These are phyloP conservation scores for Petunia secreta DNA, from an alignment of 257 asterid species.

Conservation along the genomic window DNA sequence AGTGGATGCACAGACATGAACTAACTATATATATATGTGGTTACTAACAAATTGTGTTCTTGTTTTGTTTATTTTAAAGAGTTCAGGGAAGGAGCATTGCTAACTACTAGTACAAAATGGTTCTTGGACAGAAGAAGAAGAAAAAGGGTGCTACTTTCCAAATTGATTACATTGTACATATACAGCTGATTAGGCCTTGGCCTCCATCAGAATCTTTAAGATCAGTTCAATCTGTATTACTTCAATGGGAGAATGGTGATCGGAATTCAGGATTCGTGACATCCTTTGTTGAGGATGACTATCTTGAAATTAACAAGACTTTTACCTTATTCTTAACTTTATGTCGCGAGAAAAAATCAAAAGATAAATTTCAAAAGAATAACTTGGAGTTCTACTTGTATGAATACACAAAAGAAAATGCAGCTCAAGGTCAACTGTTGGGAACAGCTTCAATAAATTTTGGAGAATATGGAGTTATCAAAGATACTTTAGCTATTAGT, in stretches of 20 bases:
- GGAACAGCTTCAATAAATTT: slow-evolving; percentile 72
- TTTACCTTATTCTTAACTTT: slow-evolving; percentile 61
- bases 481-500: slow-evolving; percentile 45
- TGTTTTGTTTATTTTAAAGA: background rate
- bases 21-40: no score
- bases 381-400: slow-evolving; percentile 63
- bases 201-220: slow-evolving; percentile 72
- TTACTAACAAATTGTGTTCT: background rate
- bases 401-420: slow-evolving; percentile 76
- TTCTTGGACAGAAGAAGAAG: slow-evolving; percentile 69
- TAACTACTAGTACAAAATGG: slow-evolving; percentile 57
- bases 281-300: slow-evolving; percentile 61
- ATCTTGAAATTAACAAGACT: slow-evolving; percentile 62
- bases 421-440: slow-evolving; percentile 57
- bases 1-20: no score
- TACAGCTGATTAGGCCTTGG: slow-evolving; percentile 80
- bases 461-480: slow-evolving; percentile 70
- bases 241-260: slow-evolving; percentile 75
- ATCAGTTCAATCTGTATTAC: slow-evolving; percentile 73
- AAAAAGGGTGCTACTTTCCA: slow-evolving; percentile 56
- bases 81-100: background rate
- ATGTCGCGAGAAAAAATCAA: slow-evolving; percentile 46
- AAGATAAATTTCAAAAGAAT: slow-evolving; percentile 62
- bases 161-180: slow-evolving; percentile 56
- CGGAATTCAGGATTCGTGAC: slow-evolving; percentile 67